Conservation (phyloP, 176 grass and related monocot species). For the Triticum turgidum region DNA sequence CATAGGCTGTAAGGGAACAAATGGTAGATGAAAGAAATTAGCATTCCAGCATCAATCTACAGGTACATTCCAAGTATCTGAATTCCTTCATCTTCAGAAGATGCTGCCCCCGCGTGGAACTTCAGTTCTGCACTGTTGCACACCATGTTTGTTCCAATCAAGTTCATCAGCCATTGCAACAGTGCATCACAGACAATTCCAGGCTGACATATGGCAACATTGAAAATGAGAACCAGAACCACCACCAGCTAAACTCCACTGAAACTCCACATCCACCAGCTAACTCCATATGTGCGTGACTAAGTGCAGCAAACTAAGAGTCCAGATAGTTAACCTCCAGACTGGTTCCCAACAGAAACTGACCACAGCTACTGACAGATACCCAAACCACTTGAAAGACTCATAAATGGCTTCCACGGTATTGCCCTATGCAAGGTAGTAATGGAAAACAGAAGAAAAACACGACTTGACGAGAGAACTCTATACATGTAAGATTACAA, state of each 20-base stretch:
- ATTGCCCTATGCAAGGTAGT: background rate
- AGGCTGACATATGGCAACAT: background rate
- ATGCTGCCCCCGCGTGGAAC: conserved; percentile 32
- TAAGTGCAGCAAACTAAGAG: conserved; percentile 1
- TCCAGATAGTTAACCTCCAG: conserved; percentile 12
- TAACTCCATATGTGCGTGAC: background rate
- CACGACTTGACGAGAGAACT: background rate
- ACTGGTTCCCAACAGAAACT: conserved; percentile 1
- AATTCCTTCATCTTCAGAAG: conserved; percentile 23
- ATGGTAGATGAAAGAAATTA: conserved; percentile 87
- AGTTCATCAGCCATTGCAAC: conserved; percentile 23
- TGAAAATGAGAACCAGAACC: conserved; percentile 4
- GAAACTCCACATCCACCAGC: background rate
- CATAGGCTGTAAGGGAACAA: conserved; percentile 99
- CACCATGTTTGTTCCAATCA: background rate
- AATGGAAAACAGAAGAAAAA: background rate
- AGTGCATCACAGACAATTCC: conserved; percentile 34
- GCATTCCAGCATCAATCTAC: conserved; percentile 60
- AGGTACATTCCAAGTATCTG: conserved; percentile 54
- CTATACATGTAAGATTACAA: background rate
- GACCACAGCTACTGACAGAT: conserved; percentile 7
- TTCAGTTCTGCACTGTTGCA: conserved; percentile 32
- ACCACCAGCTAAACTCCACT: background rate
- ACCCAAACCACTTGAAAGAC: background rate
- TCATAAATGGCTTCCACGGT: background rate